A percentile compares a stretch with the other conserved stretches of the same genome.
Evolutionary conservation across 495 filamentous ascomycete genomes (phyloP).

Genomic region (Penicillium desertorum): DNA sequence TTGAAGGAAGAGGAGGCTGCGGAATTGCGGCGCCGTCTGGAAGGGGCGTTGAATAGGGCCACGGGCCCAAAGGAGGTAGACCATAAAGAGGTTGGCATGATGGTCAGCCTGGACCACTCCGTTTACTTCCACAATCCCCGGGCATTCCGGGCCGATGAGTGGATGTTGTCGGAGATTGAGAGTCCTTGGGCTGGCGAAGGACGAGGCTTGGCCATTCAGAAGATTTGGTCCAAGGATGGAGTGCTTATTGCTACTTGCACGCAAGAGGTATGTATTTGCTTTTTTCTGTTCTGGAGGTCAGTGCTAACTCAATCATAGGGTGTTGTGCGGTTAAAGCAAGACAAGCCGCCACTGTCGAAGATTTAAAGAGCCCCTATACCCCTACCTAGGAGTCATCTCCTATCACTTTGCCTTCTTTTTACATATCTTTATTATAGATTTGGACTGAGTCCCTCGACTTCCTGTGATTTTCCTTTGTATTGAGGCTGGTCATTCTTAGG

Average conservation of each 20-base stretch:
- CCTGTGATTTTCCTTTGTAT: neutral
- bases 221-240: conserved; percentile 83
- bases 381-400: conserved; percentile 2
- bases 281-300: conserved; percentile 9
- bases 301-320: conserved; percentile 32
- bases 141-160: conserved; percentile 82
- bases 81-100: conserved; percentile 73
- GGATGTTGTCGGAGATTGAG: conserved; percentile 90
- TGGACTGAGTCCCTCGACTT: conserved; percentile 1
- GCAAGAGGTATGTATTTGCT: conserved; percentile 41
- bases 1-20: conserved; percentile 45
- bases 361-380: conserved; percentile 30
- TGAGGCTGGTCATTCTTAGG: neutral
- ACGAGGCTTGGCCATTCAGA: conserved; percentile 80
- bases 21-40: conserved; percentile 39
- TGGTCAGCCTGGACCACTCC: conserved; percentile 90
- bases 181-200: conserved; percentile 94
- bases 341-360: conserved; percentile 43
- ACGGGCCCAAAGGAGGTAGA: conserved; percentile 22
- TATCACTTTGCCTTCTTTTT: conserved; percentile 8
- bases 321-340: conserved; percentile 48
- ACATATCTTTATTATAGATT: conserved; percentile 17
- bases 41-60: conserved; percentile 36
- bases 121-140: conserved; percentile 92
- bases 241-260: conserved; percentile 67